Evolutionary conservation across 345 rosid genomes (phyloP).

Genomic region (Ceriops zippeliana): DNA sequence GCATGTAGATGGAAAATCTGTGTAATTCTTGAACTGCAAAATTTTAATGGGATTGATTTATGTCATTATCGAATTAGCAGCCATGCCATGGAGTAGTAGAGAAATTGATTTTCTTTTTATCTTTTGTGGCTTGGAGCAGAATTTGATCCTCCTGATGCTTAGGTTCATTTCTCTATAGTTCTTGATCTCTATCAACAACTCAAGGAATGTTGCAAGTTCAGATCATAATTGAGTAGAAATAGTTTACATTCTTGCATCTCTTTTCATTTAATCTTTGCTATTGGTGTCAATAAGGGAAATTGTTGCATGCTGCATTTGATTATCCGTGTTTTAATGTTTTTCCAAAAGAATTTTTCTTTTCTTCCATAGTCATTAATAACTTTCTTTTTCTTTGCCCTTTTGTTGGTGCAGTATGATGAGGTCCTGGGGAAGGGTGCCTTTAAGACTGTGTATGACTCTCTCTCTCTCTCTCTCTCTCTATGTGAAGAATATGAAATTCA

Average conservation of each 20-base stretch:
- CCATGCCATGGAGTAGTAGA: not conserved
- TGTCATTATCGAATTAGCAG: not conserved
- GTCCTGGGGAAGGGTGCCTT: constrained; percentile 84
- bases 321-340: not conserved
- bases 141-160: not conserved
- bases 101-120: not conserved
- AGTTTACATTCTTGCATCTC: not conserved
- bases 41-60: not conserved
- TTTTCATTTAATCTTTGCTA: not conserved
- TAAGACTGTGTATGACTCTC: constrained; percentile 86
- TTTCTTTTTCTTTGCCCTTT: not conserved
- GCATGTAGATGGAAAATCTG: not conserved
- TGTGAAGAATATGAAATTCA: not conserved
- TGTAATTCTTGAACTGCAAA: too few relatives aligned
- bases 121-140: not conserved
- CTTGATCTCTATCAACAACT: not conserved
- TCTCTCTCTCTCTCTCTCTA: not conserved
- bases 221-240: not conserved
- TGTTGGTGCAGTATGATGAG: constrained; percentile 59
- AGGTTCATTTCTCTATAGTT: not conserved
- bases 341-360: not conserved
- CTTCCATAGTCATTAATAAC: too few relatives aligned
- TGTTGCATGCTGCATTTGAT: not conserved
- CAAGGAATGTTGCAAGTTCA: not conserved
- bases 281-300: not conserved